Percentiles rank a stretch among this genome's conserved stretches.
Conservation (phyloP, 805 yeast genomes). For the Yarrowia sp. region DNA sequence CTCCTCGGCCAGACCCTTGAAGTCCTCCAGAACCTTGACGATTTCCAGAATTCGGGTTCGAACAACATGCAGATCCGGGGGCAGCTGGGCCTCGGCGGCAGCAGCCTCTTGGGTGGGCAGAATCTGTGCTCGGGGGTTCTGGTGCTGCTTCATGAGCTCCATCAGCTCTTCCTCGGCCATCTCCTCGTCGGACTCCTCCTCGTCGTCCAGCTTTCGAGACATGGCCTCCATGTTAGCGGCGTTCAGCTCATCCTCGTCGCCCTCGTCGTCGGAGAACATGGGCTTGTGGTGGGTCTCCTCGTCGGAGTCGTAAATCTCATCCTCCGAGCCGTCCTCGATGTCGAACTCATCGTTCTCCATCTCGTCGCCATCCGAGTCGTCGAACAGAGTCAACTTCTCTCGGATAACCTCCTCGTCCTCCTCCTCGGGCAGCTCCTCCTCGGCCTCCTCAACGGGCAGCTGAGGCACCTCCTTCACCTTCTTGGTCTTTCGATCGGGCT, state of each 20-base stretch:
- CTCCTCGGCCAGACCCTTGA: conserved; percentile 75
- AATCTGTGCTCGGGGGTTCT: conserved; percentile 47
- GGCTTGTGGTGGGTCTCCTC: conserved; percentile 58
- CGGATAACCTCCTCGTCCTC: conserved; percentile 63
- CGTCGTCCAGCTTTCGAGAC: conserved; percentile 30
- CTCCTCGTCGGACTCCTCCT: conserved; percentile 30
- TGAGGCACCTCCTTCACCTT: conserved; percentile 29
- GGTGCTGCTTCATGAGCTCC: conserved; percentile 24
- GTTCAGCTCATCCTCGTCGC: conserved; percentile 54
- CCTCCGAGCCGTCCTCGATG: conserved; percentile 31
- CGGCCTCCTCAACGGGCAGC: conserved; percentile 9
- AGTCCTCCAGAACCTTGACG: conserved; percentile 89
- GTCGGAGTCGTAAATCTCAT: conserved; percentile 50
- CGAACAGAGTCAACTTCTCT: conserved; percentile 66
- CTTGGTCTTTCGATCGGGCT: conserved; percentile 31
- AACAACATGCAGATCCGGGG: conserved; percentile 74
- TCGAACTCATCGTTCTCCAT: conserved; percentile 50
- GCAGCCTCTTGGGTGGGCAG: conserved; percentile 71
- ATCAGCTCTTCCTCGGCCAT: conserved; percentile 30
- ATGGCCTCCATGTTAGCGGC: conserved; percentile 32
- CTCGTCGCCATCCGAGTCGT: conserved; percentile 45
- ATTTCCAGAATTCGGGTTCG: conserved; percentile 95
- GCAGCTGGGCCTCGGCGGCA: conserved; percentile 45
- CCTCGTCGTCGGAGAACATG: conserved; percentile 76
- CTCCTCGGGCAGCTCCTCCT: conserved; percentile 39